Conservation (phyloP, 2,329 filamentous ascomycete genomes). For the Aspergillus cejpii region DNA sequence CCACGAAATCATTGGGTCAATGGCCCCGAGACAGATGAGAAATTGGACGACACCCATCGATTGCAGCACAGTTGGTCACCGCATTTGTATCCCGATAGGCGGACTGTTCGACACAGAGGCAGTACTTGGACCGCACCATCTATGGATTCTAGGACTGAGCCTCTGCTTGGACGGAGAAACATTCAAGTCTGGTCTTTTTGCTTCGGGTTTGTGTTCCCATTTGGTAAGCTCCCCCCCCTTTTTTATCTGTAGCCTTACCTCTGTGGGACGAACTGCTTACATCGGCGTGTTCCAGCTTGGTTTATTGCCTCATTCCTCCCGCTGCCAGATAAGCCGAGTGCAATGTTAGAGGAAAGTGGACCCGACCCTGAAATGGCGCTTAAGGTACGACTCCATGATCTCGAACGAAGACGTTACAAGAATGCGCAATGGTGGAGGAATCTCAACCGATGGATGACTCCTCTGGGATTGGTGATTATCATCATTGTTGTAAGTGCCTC, state of each 20-base stretch:
- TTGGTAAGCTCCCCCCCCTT: slow-evolving; percentile 47
- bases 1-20: slow-evolving; percentile 41
- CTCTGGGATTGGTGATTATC: slow-evolving; percentile 51
- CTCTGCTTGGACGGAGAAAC: slow-evolving; percentile 60
- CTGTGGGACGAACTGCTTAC: slow-evolving; percentile 5
- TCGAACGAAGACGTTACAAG: slow-evolving; percentile 47
- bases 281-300: slow-evolving; percentile 53
- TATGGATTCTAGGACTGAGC: slow-evolving; percentile 57
- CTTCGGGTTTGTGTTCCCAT: slow-evolving; percentile 68
- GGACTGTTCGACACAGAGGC: slow-evolving; percentile 46
- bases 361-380: slow-evolving; percentile 41
- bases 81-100: slow-evolving; percentile 60
- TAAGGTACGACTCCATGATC: slow-evolving; percentile 38
- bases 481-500: slow-evolving; percentile 46
- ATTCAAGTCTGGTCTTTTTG: slow-evolving; percentile 69
- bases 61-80: slow-evolving; percentile 64
- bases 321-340: slow-evolving; percentile 53
- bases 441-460: slow-evolving; percentile 56
- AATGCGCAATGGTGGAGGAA: slow-evolving; percentile 61
- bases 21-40: slow-evolving; percentile 23
- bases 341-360: slow-evolving; percentile 44
- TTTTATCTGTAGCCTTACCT: no score
- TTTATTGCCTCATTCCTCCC: slow-evolving; percentile 71
- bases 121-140: slow-evolving; percentile 70
- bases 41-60: slow-evolving; percentile 31